Evolutionary conservation across 495 filamentous ascomycete genomes (phyloP).

Genomic region (Neurospora sp.): DNA sequence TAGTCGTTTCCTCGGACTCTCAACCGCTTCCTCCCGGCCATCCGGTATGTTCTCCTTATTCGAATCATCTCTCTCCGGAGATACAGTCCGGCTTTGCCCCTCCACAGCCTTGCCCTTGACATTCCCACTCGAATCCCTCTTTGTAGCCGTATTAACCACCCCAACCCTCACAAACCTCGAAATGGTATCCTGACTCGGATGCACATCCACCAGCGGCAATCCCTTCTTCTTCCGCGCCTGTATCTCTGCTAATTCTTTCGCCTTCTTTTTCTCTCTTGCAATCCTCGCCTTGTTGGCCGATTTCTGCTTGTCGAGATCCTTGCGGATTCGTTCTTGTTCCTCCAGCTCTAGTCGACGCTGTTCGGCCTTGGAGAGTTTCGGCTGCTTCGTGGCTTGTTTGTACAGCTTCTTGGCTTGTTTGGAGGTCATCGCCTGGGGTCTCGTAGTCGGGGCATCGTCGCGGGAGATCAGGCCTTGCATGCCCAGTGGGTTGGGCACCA

Average conservation of each 20-base stretch:
- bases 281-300: conserved; percentile 23
- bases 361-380: conserved; percentile 31
- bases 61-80: not conserved
- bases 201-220: conserved; percentile 29
- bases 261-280: conserved; percentile 34
- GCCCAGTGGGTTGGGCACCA: conserved; percentile 16
- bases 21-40: not conserved
- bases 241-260: conserved; percentile 25
- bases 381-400: conserved; percentile 16
- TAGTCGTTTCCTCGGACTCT: not conserved
- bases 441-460: not conserved
- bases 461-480: conserved; percentile 15
- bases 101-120: conserved; percentile 1
- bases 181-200: conserved; percentile 36
- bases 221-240: conserved; percentile 32
- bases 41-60: not conserved
- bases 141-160: conserved; percentile 6
- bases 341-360: conserved; percentile 28
- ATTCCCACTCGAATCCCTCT: conserved; percentile 9
- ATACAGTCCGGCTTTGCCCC: conserved; percentile 6
- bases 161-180: conserved; percentile 28
- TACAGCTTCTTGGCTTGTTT: conserved; percentile 36
- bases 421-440: conserved; percentile 30
- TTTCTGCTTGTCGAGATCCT: conserved; percentile 36
- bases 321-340: conserved; percentile 35